Evolutionary conservation across 2,329 filamentous ascomycete species (phyloP), one percentile per base, ranked within the genome.

Genomic region (Botrytis pseudocinerea): DNA sequence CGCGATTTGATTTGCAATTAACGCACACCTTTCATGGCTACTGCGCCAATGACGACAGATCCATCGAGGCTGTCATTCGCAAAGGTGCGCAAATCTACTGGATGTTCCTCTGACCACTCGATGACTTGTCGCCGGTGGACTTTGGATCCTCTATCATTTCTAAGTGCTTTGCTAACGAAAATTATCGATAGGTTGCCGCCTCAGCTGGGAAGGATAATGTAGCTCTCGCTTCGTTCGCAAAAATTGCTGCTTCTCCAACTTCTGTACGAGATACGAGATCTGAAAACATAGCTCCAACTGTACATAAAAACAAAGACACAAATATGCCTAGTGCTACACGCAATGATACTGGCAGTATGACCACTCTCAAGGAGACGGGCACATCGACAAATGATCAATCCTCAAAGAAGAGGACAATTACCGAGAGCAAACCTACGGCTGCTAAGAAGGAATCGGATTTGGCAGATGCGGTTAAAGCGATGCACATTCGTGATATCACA

Each of bases 61-160:
- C 83, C 83, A 72, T 83, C 84, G 70, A 90, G 89, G 82, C 87
- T 91, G 78, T 93, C 92, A 61, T 94, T 94, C 85, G 92, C 92
- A 83, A 94, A 93, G 87, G 92, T 93, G 84, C 73, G 85, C 78
- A 74, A 57, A 38, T 68, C 44, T 48, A 51, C n/a, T 8, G 54
- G 35, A n/a, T 57, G 57, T 32, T 69, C 48, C 65, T 69, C 44
- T 18, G 65, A 42, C 48, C 65, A 69, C 38, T 42, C 32, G 65
- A 38, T 57, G 65, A 68, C 35, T 42, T 68, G 35, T 68, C 48
- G 54, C 35, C 38, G 48, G 48, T 68, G 48, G 48, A 68, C 25
- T 42, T 57, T 68, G 65, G 35, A 14, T 28, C 44, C 35, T 10
- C 48, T 42, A 68, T 68, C 48, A 57, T 32, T 25, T 68, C 22